These are phyloP conservation scores for Kuraishia hungarica DNA, from an alignment of 805 yeast genomes.

Conservation along the genomic window DNA sequence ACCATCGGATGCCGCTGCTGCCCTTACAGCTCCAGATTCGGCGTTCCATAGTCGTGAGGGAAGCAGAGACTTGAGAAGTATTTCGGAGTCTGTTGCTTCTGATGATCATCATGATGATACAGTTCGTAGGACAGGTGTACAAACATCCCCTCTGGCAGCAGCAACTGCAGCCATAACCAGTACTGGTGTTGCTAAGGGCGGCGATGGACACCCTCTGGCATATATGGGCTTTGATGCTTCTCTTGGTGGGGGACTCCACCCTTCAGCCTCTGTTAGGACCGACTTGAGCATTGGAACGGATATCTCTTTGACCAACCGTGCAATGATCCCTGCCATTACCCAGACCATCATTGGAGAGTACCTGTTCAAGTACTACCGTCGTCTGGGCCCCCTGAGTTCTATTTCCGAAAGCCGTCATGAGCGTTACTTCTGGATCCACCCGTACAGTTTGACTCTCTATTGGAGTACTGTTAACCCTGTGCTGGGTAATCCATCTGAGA, in stretches of 20 bases:
- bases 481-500: slow-evolving; percentile 53
- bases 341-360: slow-evolving; percentile 93
- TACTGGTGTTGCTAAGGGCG: neutral
- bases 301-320: slow-evolving; percentile 57
- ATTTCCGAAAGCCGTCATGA: slow-evolving; percentile 80
- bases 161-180: neutral
- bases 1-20: neutral
- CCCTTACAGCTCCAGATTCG: neutral
- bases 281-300: slow-evolving; percentile 42
- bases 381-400: slow-evolving; percentile 64
- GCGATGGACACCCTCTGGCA: neutral
- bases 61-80: neutral
- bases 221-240: neutral
- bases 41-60: neutral
- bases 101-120: neutral
- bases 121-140: no score
- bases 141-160: neutral
- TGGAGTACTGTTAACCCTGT: slow-evolving; percentile 86
- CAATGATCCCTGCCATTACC: slow-evolving; percentile 78
- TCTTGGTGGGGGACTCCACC: neutral
- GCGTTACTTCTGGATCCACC: slow-evolving; percentile 94
- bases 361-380: slow-evolving; percentile 75
- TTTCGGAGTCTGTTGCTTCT: slow-evolving; percentile 1
- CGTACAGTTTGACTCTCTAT: slow-evolving; percentile 81
- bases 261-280: neutral